A percentile compares a stretch with the other conserved stretches of the same genome.
These are phyloP conservation scores for Aquilaria malaccensis DNA, from an alignment of 345 rosid genomes.

Conservation along the genomic window DNA sequence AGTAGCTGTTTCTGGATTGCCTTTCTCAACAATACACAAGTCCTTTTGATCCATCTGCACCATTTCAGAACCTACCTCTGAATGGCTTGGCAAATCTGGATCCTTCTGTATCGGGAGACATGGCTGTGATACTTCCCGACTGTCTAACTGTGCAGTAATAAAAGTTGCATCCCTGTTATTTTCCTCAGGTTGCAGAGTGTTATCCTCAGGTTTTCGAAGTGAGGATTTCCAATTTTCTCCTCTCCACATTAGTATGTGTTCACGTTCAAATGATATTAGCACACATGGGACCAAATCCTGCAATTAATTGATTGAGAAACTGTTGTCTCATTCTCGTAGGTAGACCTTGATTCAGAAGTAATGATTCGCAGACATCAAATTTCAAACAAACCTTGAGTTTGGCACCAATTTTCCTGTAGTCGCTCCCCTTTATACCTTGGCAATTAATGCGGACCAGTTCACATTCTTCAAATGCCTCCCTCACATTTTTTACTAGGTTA, in stretches of 20 bases:
- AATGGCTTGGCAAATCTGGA: background rate
- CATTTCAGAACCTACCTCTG: slow-evolving; percentile 16
- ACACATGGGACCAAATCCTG: slow-evolving; percentile 92
- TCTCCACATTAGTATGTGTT: slow-evolving; percentile 83
- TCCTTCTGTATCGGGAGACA: slow-evolving; percentile 10
- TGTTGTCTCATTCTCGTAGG: background rate
- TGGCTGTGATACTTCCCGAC: slow-evolving; percentile 15
- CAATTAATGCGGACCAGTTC: slow-evolving; percentile 79
- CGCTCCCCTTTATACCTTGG: slow-evolving; percentile 72
- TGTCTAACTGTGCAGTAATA: slow-evolving; percentile 19
- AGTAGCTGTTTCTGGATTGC: background rate
- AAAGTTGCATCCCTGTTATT: slow-evolving; percentile 16
- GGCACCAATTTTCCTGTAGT: slow-evolving; percentile 77
- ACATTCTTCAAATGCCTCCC: slow-evolving; percentile 92
- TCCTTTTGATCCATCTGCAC: slow-evolving; percentile 15
- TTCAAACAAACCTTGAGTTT: slow-evolving; percentile 64
- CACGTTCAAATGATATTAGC: slow-evolving; percentile 67
- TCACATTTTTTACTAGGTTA: slow-evolving; percentile 56
- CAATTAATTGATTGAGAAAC: slow-evolving; percentile 7
- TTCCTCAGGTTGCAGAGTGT: background rate
- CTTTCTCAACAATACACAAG: slow-evolving; percentile 5
- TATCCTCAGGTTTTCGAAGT: slow-evolving; percentile 21
- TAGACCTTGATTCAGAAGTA: background rate
- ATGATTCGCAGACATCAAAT: background rate
- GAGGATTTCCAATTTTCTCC: slow-evolving; percentile 71